Base-by-base conservation (phyloP, 441 rosid species). In the Geranium incanum region DNA sequence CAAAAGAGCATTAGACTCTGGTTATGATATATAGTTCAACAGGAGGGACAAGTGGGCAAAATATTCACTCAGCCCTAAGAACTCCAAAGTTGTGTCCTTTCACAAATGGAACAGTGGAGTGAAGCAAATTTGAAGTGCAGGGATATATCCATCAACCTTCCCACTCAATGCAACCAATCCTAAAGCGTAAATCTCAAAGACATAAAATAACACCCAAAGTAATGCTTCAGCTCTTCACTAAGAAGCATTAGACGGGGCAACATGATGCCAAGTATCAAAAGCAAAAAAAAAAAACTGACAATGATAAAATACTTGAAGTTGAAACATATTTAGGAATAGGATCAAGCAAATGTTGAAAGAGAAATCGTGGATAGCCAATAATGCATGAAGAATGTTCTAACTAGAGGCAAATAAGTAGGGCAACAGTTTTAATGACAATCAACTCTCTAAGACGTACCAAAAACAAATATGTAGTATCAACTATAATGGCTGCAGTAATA, bases 101-200 rank as follows among this genome's bases (percentile, higher is more conserved):
- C 65, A 60, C 21, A 16, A 19, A 74, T 75, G 76, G 69, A 48
- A 70, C 70, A 38, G 12, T 23, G 70, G 50, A 68, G 21, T 60
- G 36, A 21, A 60, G 23, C n/a, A 21, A 60, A 5, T 60, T 36
- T 15, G 4, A 55, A n/a, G 19, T 55, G 62, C 21, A 55, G 4
- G 62, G 62, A 15, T 55, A 55, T 6, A 55, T 55, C 62, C 62
- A 55, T 16, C 21, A n/a, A 55, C 15, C 57, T 48, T 52, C 19
- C 60, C 18, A n/a, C 15, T n/a, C 0, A 13, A 19, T 52, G 60
- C 19, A 9, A 9, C 60, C 60, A 52, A 52, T 52, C 57, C 57
- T 1, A 48, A 48, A 48, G 15, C 57, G 13, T 11, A 48, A 48
- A 48, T 48, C 57, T 11, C 11, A 7, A 13, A 48, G 15, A 48